Base-by-base conservation (phyloP, 495 filamentous ascomycete genomes). In the Tuber indicum region DNA sequence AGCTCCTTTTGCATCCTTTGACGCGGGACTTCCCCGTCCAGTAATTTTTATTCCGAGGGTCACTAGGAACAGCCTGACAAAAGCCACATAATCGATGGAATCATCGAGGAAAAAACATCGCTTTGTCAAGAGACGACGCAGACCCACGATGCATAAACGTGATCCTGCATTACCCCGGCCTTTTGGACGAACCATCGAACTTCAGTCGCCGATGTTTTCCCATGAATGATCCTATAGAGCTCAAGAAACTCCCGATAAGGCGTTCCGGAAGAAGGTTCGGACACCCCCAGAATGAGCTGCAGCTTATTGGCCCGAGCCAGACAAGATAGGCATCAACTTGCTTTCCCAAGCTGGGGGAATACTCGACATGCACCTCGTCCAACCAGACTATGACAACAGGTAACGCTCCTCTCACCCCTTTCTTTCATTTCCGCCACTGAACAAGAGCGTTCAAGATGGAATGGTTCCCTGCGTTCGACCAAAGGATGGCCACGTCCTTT, bases 321-420 rank as follows among this genome's bases (percentile, higher is more conserved):
- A 17, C 58, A 36, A 66, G 58, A 66, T 66, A 66, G 58, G n/a
- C 26, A 66, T 32, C 26, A 66, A 66, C 14, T 36, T 66, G 58
- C 9, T 66, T 66, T 66, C 58, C 26, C 58, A 66, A 36, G 58
- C 58, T 36, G 5, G 58, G 58, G 58, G 58, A 36, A 36, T 3
- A 66, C 58, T 66, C 58, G 26, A 66, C 58, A 17, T 66, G 58
- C 58, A 36, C 32, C 58, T 14, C 58, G 58, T 66, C 58, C 58
- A 66, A 66, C 58, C 58, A 66, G 26, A 66, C 58, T 66, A 66
- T 66, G 58, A 66, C 58, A 66, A 66, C 58, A 66, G 26, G 58
- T 66, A 66, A 66, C 58, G 58, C 58, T 66, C 32, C 58, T 16
- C 52, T 66, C 58, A 66, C 58, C 58, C 58, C 58, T 66, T 66